Base-by-base conservation (phyloP, 345 rosid genomes). In the Lepidium didymum region DNA sequence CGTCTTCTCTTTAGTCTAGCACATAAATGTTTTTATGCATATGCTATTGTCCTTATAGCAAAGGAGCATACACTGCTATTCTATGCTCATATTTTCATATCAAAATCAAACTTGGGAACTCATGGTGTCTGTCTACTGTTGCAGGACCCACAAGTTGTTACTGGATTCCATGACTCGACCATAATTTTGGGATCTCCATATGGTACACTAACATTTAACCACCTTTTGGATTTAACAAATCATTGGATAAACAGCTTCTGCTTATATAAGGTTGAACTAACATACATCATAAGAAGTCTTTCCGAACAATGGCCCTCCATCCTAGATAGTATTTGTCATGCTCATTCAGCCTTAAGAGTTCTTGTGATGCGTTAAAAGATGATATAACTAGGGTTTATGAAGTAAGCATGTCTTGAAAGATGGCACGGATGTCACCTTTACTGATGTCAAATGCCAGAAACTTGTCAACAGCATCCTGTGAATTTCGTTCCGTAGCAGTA, bases 101-200 rank as follows among this genome's bases (percentile, higher is more conserved):
- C n/a, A n/a, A n/a, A n/a, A n/a, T n/a, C n/a, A n/a, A n/a, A n/a
- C n/a, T n/a, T n/a, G n/a, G n/a, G 53, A 62, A 8, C 40, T 65
- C 7, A 66, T 50, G 37, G 46, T 73, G 41, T 65, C 36, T 74
- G 12, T 44, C n/a, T n/a, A 23, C 21, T 74, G 42, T 75, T 64
- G 52, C 81, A 92, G 96, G 87, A 92, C 72, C 97, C 98, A 23
- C 94, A 90, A 84, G 96, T 92, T 61, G 86, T 92, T 41, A 90
- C 98, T 8, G 97, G 98, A 58, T 84, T 97, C 42, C 86, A 85
- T 74, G 98, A 92, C 66, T 38, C 90, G 8, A 92, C 98, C 67
- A 84, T 92, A 87, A 82, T 88, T 86, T 79, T 88, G 96, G 98
- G 98, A 90, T 64, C 96, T 90, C 60, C 84, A 85, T 78, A 83